Evolutionary conservation across 768 basidiomycete species (phyloP).

Genomic region (Harrya chromipes): DNA sequence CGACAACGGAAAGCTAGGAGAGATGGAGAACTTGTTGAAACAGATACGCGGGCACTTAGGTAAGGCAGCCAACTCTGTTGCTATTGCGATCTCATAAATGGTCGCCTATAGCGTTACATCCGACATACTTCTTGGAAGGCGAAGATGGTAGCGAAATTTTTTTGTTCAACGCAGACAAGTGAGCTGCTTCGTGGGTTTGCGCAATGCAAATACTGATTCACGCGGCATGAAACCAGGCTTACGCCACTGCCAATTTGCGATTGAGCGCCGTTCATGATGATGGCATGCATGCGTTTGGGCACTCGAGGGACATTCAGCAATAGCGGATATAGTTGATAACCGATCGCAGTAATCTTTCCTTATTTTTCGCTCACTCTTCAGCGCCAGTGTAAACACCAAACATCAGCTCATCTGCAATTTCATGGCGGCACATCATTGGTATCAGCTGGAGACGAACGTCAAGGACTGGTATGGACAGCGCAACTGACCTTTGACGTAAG

Average conservation of each 20-base stretch:
- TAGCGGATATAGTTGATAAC: neutral
- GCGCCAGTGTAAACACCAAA: slow-evolving; percentile 19
- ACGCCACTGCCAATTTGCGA: slow-evolving; percentile 75
- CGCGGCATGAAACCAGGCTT: slow-evolving; percentile 35
- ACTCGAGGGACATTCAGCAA: slow-evolving; percentile 1
- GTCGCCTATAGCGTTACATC: slow-evolving; percentile 63
- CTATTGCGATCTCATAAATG: neutral
- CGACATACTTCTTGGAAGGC: slow-evolving; percentile 86
- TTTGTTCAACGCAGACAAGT: slow-evolving; percentile 86
- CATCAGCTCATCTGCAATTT: slow-evolving; percentile 17
- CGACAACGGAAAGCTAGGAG: slow-evolving; percentile 77
- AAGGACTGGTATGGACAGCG: neutral
- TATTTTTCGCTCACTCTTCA: no score
- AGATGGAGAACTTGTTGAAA: slow-evolving; percentile 81
- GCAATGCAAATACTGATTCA: slow-evolving; percentile 5
- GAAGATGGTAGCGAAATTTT: slow-evolving; percentile 93
- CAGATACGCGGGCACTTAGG: slow-evolving; percentile 89
- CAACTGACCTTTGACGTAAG: slow-evolving; percentile 19
- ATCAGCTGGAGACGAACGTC: no score
- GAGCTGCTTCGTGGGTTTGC: slow-evolving; percentile 21
- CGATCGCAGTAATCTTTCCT: neutral
- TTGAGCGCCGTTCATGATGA: slow-evolving; percentile 28
- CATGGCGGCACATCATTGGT: neutral
- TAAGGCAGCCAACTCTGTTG: slow-evolving; percentile 33
- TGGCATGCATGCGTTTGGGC: neutral